These are phyloP conservation scores for Penicillium concentricum DNA, from an alignment of 2,329 filamentous ascomycete species.

Conservation along the genomic window DNA sequence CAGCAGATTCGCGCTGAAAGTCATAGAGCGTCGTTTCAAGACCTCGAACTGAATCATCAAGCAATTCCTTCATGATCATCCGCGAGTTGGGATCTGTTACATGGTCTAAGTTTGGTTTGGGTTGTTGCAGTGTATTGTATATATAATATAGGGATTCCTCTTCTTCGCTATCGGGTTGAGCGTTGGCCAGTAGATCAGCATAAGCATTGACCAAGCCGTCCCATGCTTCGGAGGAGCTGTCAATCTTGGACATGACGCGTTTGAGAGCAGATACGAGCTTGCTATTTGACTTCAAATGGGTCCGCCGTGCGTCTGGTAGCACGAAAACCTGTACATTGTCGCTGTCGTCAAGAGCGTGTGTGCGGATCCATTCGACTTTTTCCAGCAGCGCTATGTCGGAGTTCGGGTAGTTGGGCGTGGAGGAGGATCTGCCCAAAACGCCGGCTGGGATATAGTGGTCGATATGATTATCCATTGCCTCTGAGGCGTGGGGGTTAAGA, in stretches of 20 bases:
- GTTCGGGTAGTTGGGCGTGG: slow-evolving; percentile 14
- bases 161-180: slow-evolving; percentile 22
- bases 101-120: slow-evolving; percentile 31
- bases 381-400: slow-evolving; percentile 29
- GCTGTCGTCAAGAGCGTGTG: slow-evolving; percentile 16
- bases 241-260: slow-evolving; percentile 40
- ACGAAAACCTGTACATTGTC: slow-evolving; percentile 38
- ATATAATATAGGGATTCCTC: slow-evolving; percentile 52
- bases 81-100: slow-evolving; percentile 35
- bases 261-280: slow-evolving; percentile 39
- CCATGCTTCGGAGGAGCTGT: slow-evolving; percentile 43
- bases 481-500: too few relatives aligned
- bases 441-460: slow-evolving; percentile 30
- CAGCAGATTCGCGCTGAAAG: slow-evolving; percentile 78
- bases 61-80: slow-evolving; percentile 38
- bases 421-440: slow-evolving; percentile 21
- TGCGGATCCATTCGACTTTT: slow-evolving; percentile 39
- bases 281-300: slow-evolving; percentile 32
- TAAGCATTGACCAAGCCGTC: slow-evolving; percentile 24
- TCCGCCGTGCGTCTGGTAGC: slow-evolving; percentile 39
- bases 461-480: not conserved
- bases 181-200: slow-evolving; percentile 1
- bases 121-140: slow-evolving; percentile 49
- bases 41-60: slow-evolving; percentile 33
- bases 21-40: slow-evolving; percentile 64